Conservation (phyloP, 177 flowering plant genomes). For the Vitis hybrid region DNA sequence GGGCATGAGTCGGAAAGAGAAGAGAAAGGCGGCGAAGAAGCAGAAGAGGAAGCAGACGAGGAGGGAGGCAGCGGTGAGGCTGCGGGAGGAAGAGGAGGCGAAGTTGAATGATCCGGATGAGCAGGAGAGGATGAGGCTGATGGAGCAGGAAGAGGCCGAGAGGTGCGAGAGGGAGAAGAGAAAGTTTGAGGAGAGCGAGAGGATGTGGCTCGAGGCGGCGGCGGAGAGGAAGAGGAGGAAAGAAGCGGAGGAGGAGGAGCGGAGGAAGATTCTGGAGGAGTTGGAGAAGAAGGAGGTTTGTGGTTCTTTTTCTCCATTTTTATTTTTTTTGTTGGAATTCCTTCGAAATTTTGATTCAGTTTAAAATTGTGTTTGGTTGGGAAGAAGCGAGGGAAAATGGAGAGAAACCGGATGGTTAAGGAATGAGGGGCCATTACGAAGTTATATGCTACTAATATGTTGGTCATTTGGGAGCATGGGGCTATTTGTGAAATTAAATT, state of each 20-base stretch:
- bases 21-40: constrained; percentile 75
- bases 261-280: constrained; percentile 36
- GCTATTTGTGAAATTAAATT: too few relatives aligned
- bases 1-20: constrained; percentile 54
- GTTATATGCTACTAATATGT: too few relatives aligned
- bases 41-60: constrained; percentile 71
- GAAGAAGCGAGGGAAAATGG: too few relatives aligned
- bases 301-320: neutral
- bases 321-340: neutral
- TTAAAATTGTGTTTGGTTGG: too few relatives aligned
- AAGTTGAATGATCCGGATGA: constrained; percentile 68
- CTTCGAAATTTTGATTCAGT: neutral
- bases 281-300: constrained; percentile 32
- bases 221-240: constrained; percentile 35
- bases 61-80: constrained; percentile 62
- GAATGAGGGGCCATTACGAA: too few relatives aligned
- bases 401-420: too few relatives aligned
- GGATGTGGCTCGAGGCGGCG: constrained; percentile 53
- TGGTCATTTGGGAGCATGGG: too few relatives aligned
- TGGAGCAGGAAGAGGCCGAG: constrained; percentile 61
- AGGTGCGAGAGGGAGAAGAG: constrained; percentile 43
- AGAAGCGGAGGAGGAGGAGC: constrained; percentile 37
- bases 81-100: constrained; percentile 57
- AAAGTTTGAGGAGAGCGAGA: constrained; percentile 70
- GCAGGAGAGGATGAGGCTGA: constrained; percentile 40